Evolutionary conservation across 768 basidiomycete species (phyloP).

Genomic region (Suillus clintonianus): DNA sequence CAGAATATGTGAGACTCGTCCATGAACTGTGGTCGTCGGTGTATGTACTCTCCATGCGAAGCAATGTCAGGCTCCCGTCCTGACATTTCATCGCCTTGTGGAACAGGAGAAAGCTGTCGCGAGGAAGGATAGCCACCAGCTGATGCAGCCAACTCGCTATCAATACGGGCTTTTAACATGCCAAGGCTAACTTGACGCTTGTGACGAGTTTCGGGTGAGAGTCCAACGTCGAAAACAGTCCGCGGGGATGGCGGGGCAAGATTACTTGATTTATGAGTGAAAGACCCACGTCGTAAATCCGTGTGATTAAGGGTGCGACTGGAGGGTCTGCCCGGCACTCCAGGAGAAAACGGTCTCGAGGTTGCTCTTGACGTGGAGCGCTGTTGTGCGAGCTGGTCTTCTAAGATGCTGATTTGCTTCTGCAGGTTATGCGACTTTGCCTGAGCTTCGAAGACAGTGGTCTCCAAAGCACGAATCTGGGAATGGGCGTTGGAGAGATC

Average conservation of each 20-base stretch:
- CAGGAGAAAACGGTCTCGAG: conserved; percentile 50
- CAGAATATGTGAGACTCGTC: conserved; percentile 90
- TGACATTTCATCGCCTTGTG: conserved; percentile 25
- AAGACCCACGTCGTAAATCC: conserved; percentile 41
- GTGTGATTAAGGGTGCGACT: conserved; percentile 39
- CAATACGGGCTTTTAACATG: conserved; percentile 91
- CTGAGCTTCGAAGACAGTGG: conserved; percentile 71
- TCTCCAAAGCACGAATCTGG: conserved; percentile 76
- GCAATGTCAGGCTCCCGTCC: conserved; percentile 26
- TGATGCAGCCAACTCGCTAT: conserved; percentile 65
- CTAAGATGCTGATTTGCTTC: conserved; percentile 63
- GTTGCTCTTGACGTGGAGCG: conserved; percentile 45
- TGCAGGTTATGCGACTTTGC: conserved; percentile 66
- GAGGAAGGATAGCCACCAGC: conserved; percentile 46
- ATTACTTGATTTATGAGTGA: conserved; percentile 29
- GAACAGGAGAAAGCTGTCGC: conserved; percentile 57
- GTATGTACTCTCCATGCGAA: conserved; percentile 26
- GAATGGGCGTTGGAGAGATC: conserved; percentile 82
- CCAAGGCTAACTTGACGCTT: conserved; percentile 82
- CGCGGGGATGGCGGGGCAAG: conserved; percentile 46
- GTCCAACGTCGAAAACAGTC: conserved; percentile 65
- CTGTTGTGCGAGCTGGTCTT: conserved; percentile 61
- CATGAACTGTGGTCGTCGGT: conserved; percentile 69
- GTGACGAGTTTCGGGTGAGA: conserved; percentile 76
- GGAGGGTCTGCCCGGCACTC: conserved; percentile 41